These are phyloP conservation scores for Trypanosoma rangeli DNA, from an alignment of 208 protist species.

Conservation along the genomic window DNA sequence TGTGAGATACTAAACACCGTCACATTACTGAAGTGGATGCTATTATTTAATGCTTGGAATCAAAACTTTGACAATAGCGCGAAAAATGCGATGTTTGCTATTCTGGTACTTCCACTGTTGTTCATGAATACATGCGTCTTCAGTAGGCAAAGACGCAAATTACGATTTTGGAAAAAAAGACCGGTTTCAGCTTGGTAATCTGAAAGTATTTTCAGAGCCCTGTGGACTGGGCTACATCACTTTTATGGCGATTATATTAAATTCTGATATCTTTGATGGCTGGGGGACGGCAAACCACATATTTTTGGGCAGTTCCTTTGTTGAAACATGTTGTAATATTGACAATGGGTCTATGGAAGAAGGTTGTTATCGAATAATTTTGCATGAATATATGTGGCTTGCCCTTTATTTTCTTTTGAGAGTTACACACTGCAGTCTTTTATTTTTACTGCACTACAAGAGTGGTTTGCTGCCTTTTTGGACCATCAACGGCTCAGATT, in stretches of 20 bases:
- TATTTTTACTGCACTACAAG: constrained; percentile 35
- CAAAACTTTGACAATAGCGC: constrained; percentile 13
- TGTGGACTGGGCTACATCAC: not conserved
- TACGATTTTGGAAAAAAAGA: constrained; percentile 10
- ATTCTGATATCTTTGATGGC: constrained; percentile 1
- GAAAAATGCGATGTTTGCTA: not conserved
- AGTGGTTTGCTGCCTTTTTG: constrained; percentile 61
- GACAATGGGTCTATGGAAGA: constrained; percentile 13
- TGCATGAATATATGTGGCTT: constrained; percentile 22
- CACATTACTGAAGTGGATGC: constrained; percentile 16
- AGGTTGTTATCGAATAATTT: constrained; percentile 17
- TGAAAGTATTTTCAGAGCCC: constrained; percentile 1
- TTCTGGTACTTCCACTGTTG: not conserved
- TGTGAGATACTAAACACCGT: constrained; percentile 12
- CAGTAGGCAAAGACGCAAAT: constrained; percentile 21
- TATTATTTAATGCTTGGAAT: constrained; percentile 19
- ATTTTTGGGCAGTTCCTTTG: constrained; percentile 8
- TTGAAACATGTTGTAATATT: constrained; percentile 15
- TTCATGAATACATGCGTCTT: constrained; percentile 2
- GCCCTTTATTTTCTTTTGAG: constrained; percentile 24
- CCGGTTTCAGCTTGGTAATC: constrained; percentile 6
- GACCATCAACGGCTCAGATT: constrained; percentile 43
- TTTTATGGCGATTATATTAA: constrained; percentile 7
- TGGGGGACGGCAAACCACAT: constrained; percentile 5
- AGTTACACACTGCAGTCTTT: constrained; percentile 24